Percentiles rank a stretch among this genome's conserved stretches.
These are phyloP conservation scores for Mycena metata DNA, from an alignment of 768 basidiomycete species.

Conservation along the genomic window DNA sequence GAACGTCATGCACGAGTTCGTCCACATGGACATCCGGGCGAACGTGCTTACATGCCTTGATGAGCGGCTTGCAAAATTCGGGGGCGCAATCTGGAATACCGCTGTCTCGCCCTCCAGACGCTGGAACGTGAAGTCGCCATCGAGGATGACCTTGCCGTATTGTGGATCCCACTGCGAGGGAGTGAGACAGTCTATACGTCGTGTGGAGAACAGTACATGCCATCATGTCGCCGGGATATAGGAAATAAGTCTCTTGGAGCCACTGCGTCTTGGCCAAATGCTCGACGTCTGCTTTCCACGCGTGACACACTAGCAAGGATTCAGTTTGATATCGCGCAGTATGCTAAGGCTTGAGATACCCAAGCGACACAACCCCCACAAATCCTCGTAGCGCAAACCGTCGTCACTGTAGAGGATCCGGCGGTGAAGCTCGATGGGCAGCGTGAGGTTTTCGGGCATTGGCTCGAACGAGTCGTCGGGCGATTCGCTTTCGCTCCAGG, in stretches of 20 bases:
- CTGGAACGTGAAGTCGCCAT: slow-evolving; percentile 19
- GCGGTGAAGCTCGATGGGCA: slow-evolving; percentile 27
- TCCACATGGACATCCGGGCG: slow-evolving; percentile 25
- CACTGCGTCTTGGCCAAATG: slow-evolving; percentile 26
- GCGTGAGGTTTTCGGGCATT: slow-evolving; percentile 21
- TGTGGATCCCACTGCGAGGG: slow-evolving; percentile 8
- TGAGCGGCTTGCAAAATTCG: slow-evolving; percentile 10
- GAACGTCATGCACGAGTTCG: slow-evolving; percentile 25
- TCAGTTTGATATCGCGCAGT: too few relatives aligned
- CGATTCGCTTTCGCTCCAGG: slow-evolving; percentile 23
- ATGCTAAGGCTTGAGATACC: not conserved
- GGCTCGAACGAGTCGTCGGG: slow-evolving; percentile 9
- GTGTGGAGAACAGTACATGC: not conserved
- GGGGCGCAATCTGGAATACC: not conserved
- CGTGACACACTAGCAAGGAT: slow-evolving; percentile 17
- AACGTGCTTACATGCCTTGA: slow-evolving; percentile 7
- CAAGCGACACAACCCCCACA: slow-evolving; percentile 29
- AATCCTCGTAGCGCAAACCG: not conserved
- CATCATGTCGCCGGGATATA: slow-evolving; percentile 10
- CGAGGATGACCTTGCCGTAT: slow-evolving; percentile 16
- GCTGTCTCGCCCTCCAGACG: slow-evolving; percentile 28
- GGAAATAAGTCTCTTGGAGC: slow-evolving; percentile 2
- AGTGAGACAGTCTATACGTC: not conserved
- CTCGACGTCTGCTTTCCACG: slow-evolving; percentile 29
- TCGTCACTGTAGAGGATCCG: not conserved